Evolutionary conservation across 768 basidiomycete species (phyloP), one percentile per base, ranked within the genome.

Genomic region (Lentinula sp.): DNA sequence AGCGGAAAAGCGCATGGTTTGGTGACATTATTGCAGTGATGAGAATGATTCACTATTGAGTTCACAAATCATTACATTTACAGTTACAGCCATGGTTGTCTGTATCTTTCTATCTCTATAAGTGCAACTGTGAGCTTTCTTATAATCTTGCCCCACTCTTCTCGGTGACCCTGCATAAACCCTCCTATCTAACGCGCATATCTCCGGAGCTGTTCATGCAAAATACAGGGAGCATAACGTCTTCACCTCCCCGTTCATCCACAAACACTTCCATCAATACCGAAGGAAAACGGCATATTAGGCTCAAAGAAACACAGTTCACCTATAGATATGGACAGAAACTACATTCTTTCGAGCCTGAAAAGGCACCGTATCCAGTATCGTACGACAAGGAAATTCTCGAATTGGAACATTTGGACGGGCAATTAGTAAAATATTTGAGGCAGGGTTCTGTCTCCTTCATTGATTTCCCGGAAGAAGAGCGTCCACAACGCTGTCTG

Each of bases 361-460:
- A 89, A 69, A 90, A 91, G 74, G 90, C 87, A 2, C 90, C 89
- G 2, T 92, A 92, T 75, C 90, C 90, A 1, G 68, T 88, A 41
- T 86, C 83, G 28, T 91, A 90, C 69, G 85, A 90, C 69, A 79
- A 78, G 55, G 74, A 84, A 46, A 75, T 89, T 58, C 73, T 91
- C 45, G 88, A 90, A 66, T 73, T 88, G 90, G 85, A 87, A 68
- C 73, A 81, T 52, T 67, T 87, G 60, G 83, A 86, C 63, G 79
- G 81, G 62, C 76, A 71, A 55, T 76, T 86, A 61, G 67, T 76
- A 41, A 72, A 77, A 60, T 78, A 81, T 59, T 65, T 87, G 56
- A 77, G 79, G 60, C 71, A 71, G 16, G 75, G 75, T 60, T 83
- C 83, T n/a, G 79, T 83, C 7, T 84, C 87, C 33, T 83, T 85